Conservation (phyloP, 805 yeast genomes). For the Saturnispora galanensis region DNA sequence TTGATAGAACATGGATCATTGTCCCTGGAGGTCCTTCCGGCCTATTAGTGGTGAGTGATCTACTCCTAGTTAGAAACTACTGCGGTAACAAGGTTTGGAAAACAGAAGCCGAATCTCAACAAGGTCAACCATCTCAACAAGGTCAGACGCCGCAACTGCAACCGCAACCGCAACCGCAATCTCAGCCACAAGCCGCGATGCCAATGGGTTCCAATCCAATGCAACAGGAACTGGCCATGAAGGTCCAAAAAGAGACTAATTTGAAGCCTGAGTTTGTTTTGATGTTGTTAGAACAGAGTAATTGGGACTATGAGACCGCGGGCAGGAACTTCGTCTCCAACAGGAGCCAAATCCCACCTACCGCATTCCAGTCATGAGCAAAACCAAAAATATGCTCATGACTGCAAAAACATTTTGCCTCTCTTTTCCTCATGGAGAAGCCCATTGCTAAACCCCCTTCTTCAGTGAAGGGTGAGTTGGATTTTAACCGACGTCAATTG, state of each 20-base stretch:
- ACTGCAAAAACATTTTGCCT: no score
- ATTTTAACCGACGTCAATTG: conserved; percentile 1
- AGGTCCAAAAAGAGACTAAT: conserved; percentile 61
- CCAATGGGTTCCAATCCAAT: conserved; percentile 37
- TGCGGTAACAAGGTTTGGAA: conserved; percentile 51
- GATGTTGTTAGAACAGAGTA: conserved; percentile 80
- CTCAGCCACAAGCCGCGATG: conserved; percentile 20
- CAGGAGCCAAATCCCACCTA: conserved; percentile 41
- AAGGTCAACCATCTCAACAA: not conserved
- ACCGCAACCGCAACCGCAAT: conserved; percentile 9
- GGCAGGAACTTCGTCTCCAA: conserved; percentile 61
- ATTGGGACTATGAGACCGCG: conserved; percentile 70
- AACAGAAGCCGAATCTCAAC: not conserved
- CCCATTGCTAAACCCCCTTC: not conserved
- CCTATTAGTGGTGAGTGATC: conserved; percentile 80
- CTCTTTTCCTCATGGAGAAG: not conserved
- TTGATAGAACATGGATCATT: conserved; percentile 76
- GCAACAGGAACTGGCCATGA: conserved; percentile 58
- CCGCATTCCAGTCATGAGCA: conserved; percentile 32
- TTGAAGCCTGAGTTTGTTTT: conserved; percentile 70
- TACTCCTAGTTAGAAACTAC: conserved; percentile 56
- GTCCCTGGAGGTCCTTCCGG: conserved; percentile 60
- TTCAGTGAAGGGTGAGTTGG: not conserved
- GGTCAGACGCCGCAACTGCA: no score
- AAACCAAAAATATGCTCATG: not conserved